Evolutionary conservation across 1,139 yeast species (phyloP).

Genomic region (Sugiyamaella novakii): DNA sequence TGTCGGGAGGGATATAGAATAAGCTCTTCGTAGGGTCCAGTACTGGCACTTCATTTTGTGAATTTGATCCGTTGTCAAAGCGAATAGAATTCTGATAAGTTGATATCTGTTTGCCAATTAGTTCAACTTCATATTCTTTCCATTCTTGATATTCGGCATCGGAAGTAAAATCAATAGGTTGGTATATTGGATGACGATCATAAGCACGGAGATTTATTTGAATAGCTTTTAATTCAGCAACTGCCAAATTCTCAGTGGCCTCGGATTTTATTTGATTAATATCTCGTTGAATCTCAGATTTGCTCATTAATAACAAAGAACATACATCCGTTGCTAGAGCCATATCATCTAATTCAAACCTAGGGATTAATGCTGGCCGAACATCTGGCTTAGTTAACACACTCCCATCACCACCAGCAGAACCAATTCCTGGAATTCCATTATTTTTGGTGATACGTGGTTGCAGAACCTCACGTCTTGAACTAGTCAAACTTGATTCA

Average conservation of each 20-base stretch:
- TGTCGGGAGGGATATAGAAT: constrained; percentile 39
- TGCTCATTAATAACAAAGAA: constrained; percentile 31
- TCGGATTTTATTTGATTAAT: constrained; percentile 41
- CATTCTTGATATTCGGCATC: constrained; percentile 51
- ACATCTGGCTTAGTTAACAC: neutral
- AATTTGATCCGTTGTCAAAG: neutral
- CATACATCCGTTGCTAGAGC: constrained; percentile 32
- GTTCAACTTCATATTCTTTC: constrained; percentile 52
- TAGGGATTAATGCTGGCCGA: constrained; percentile 26
- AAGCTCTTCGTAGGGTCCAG: constrained; percentile 19
- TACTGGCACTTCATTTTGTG: neutral
- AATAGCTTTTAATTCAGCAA: constrained; percentile 50
- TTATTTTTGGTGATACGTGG: constrained; percentile 18
- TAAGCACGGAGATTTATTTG: constrained; percentile 48
- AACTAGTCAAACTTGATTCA: constrained; percentile 39
- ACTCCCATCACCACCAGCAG: neutral
- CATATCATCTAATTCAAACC: constrained; percentile 38
- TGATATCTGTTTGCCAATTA: constrained; percentile 44
- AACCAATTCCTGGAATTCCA: neutral
- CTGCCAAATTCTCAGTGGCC: constrained; percentile 49
- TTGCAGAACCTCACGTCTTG: constrained; percentile 41
- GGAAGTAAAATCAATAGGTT: constrained; percentile 49
- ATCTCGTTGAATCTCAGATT: constrained; percentile 36
- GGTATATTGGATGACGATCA: constrained; percentile 44
- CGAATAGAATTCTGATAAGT: constrained; percentile 4